Base-by-base conservation (phyloP, 176 grass and related monocot genomes). In the Musa acuminata region DNA sequence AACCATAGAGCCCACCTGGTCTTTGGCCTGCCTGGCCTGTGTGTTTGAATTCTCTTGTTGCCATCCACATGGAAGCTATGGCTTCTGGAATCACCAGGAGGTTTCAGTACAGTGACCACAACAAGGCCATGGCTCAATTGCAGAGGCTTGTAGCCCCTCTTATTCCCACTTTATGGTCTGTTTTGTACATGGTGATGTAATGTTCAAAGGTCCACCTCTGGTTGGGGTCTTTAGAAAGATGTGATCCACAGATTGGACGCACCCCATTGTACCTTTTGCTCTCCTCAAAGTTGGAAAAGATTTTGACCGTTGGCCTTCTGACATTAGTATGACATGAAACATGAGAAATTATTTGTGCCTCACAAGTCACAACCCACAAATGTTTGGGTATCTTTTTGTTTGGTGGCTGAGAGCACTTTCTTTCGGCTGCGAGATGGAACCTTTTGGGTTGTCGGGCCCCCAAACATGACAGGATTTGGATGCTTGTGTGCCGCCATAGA, bases 61-160 rank as follows among this genome's bases (percentile, higher is more conserved):
- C 14, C 14, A 70, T 70, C 35, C 24, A 51, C 67, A 70, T 70
- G 67, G 67, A 50, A 20, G 67, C 13, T 70, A 17, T 51, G 67
- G 67, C 1, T 70, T 50, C 67, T 70, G 67, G 67, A 70, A 70
- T 70, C 67, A 17, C 35, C 67, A 70, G 35, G 67, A 16, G 67
- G 19, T 50, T 70, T 50, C 29, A 70, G 67, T 69, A 69, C 67
- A 70, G 35, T 69, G 26, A 19, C 67, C 67, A 69, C 17, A 69
- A 60, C 17, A 20, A n/a, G n/a, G 17, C 57, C 14, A 60, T 19
- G 17, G 26, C 67, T 69, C 29, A 49, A 49, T 19, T 69, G 14
- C 29, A n/a, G n/a, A 50, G 35, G 25, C 67, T 69, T 13, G 11
- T 23, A 49, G 67, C 29, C 17, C 2, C 43, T 51, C 24, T n/a